Base-by-base conservation (phyloP, 345 rosid genomes). In the Salix koriyanagi region DNA sequence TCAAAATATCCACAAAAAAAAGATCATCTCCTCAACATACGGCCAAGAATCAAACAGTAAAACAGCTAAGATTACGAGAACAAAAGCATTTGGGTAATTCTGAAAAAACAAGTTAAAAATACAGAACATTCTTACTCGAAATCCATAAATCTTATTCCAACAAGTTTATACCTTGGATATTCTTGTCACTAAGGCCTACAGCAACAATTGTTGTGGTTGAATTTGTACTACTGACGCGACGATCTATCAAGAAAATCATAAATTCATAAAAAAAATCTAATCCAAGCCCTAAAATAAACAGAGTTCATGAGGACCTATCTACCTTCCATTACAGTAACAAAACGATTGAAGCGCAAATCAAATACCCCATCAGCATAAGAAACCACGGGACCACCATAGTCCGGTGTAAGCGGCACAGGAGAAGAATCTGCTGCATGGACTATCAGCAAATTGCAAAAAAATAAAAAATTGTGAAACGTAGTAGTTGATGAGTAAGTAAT, bases 321-420 rank as follows among this genome's bases (percentile, higher is more conserved):
- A 92, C 99, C 98, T 93, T 95, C 99, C 83, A 87, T 93, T 70
- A 95, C 93, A 73, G 90, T 86, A 42, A 95, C 71, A 73, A 84
- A 93, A 65, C 94, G 91, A 71, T 82, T 76, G 82, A 93, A 85
- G 41, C 89, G 89, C 25, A 80, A 19, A 82, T 95, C 97, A 82
- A 90, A 90, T 41, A 93, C 88, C 69, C 98, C 99, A 81, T 95
- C 99, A 42, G 98, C 98, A 82, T 87, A 95, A 82, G 90, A 82
- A 12, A 89, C 86, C 37, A 81, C 76, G 8, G 91, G 90, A 54
- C 80, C 86, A 19, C 96, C 96, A 77, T 88, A 90, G 81, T 95
- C 94, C 0, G 91, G 96, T n/a, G 99, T 91, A 69, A 95, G 84
- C 26, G 98, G 91, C 25, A 68, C 79, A 1, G 92, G 96, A 76